Evolutionary conservation across 2,329 filamentous ascomycete species (phyloP), one percentile per base, ranked within the genome.

Genomic region (Cercospora zeae-maydis): DNA sequence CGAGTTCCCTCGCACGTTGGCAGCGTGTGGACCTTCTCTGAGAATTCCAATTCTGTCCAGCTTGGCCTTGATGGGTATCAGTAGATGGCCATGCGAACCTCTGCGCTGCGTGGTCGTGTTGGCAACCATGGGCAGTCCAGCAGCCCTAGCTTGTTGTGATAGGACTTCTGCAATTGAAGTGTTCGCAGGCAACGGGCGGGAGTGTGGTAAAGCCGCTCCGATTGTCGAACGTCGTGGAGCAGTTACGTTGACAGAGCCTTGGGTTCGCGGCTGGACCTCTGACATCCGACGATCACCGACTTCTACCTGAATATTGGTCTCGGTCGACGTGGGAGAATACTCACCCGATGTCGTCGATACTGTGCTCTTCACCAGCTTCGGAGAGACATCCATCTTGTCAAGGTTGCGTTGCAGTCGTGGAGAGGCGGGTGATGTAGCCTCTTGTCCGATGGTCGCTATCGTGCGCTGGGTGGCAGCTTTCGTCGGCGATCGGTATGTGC

Each of bases 401-500:
- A 59, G 2, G 27, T 54, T 49, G n/a, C 62, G 66, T 24, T 62
- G 62, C 52, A 67, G 19, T 34, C 62, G 63, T 39, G 63, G 58
- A 21, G 65, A 59, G 3, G 42, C 27, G 24, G 55, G 62, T 36
- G 63, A 58, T 30, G 49, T 19, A 34, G 36, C 61, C 34, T 66
- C 63, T 30, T 59, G 65, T 11, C 67, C 65, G n/a, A 70, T 64
- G 3, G 66, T 73, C 4, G 67, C 70, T 47, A 69, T 62, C 13
- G 59, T 64, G n/a, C 71, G 71, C 31, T 67, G 71, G 19, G 67
- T 68, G 2, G 71, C 67, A 3, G 72, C 71, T 31, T 69, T 70
- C 4, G 73, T 75, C 3, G 73, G 72, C 21, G 71, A 70, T 72
- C 72, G 74, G 62, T 72, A 74, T 4, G 70, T 71, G 64, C 67